phyloP scores from a whole-genome alignment of 2,329 filamentous ascomycete species.

The Penicillium nordicum region DNA sequence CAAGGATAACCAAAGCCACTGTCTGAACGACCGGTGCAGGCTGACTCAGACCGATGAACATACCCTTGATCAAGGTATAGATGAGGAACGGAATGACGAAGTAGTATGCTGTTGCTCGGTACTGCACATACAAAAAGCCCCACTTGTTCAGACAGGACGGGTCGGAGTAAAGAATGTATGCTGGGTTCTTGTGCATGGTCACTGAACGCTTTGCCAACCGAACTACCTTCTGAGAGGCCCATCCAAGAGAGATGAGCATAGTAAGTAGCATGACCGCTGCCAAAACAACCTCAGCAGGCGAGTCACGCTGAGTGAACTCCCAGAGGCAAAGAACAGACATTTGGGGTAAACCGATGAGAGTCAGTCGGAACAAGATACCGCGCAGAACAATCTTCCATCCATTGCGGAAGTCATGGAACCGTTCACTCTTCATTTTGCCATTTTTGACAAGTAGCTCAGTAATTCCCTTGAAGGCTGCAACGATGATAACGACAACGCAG shows the following conservation, averaged over 20 bases:
- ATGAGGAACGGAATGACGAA: conserved; percentile 77
- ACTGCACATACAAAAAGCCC: conserved; percentile 97
- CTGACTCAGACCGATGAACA: conserved; percentile 84
- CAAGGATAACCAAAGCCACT: conserved; percentile 76
- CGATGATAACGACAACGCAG: conserved; percentile 66
- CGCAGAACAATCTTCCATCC: conserved; percentile 91
- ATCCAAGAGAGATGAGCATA: conserved; percentile 71
- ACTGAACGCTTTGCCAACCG: conserved; percentile 84
- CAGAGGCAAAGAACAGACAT: conserved; percentile 88
- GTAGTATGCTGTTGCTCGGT: conserved; percentile 92
- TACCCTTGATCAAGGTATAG: conserved; percentile 81
- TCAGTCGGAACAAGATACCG: conserved; percentile 86
- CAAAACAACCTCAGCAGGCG: conserved; percentile 77
- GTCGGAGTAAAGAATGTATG: conserved; percentile 95
- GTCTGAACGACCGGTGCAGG: conserved; percentile 68
- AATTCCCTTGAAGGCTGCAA: conserved; percentile 74
- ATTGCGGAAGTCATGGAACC: conserved; percentile 89
- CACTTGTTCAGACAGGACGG: conserved; percentile 93
- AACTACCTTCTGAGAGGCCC: conserved; percentile 88
- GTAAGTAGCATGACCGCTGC: conserved; percentile 86
- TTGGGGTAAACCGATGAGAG: conserved; percentile 87
- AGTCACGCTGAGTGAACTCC: conserved; percentile 86
- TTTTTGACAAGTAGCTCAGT: conserved; percentile 73
- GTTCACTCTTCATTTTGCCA: conserved; percentile 76
- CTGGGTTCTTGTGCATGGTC: conserved; percentile 89